Evolutionary conservation across 1,284 basidiomycete genomes (phyloP).

Genomic region (Irpex sp.): DNA sequence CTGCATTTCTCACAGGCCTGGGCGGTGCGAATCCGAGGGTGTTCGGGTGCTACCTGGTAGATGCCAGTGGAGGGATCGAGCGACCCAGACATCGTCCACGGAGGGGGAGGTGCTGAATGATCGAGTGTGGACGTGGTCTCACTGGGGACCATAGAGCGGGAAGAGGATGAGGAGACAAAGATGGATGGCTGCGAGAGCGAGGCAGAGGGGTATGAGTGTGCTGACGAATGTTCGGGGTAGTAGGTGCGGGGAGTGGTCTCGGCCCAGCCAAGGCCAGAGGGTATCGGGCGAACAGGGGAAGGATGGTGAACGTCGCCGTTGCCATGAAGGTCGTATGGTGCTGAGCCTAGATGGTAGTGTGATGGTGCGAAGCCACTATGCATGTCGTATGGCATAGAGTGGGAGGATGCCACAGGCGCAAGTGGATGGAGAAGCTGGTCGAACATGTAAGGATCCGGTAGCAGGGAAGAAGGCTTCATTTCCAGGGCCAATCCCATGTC

Average conservation of each 20-base stretch:
- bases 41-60: slow-evolving; percentile 57
- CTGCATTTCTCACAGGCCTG: slow-evolving; percentile 43
- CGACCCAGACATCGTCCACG: slow-evolving; percentile 47
- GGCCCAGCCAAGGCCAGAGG: neutral
- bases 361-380: neutral
- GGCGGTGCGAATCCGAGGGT: slow-evolving; percentile 45
- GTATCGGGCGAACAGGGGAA: neutral
- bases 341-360: neutral
- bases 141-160: neutral
- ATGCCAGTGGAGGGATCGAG: slow-evolving; percentile 56
- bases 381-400: neutral
- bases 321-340: neutral
- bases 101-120: slow-evolving; percentile 9
- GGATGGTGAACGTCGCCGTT: neutral
- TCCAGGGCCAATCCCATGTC: slow-evolving; percentile 10
- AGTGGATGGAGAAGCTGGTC: slow-evolving; percentile 3
- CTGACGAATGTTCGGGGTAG: neutral
- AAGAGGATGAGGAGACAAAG: neutral
- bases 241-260: neutral
- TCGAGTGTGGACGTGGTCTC: neutral
- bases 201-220: neutral
- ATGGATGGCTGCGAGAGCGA: slow-evolving; percentile 2
- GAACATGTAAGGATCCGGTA: slow-evolving; percentile 1
- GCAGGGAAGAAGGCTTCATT: slow-evolving; percentile 3
- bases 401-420: neutral